phyloP scores from a whole-genome alignment of 495 filamentous ascomycete species.

The Parachaetomium inaequale region DNA sequence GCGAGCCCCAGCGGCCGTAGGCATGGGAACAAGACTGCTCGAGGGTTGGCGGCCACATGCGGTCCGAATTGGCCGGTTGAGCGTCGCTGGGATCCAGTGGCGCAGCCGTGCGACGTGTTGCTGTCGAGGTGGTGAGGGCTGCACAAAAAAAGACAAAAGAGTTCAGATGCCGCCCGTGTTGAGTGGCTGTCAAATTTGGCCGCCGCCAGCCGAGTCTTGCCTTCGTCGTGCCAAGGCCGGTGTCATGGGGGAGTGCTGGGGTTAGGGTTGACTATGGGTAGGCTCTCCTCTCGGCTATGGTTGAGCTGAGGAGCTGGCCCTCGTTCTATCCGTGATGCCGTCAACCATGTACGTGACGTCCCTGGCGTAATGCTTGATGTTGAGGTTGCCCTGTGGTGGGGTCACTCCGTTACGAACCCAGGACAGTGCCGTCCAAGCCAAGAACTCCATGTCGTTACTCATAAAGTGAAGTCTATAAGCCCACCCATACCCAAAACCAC shows the following conservation, averaged over 20 bases:
- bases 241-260: too few species aligned
- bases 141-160: neutral
- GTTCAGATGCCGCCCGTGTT: neutral
- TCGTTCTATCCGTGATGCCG: too few species aligned
- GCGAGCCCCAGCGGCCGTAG: conserved; percentile 29
- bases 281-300: too few species aligned
- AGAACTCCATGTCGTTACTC: neutral
- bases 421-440: neutral
- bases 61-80: conserved; percentile 11
- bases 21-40: conserved; percentile 25
- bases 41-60: conserved; percentile 18
- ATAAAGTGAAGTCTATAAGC: conserved; percentile 6
- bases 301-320: too few species aligned
- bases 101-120: neutral
- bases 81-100: neutral
- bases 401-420: neutral
- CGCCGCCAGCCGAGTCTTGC: conserved; percentile 22
- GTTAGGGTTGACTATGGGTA: neutral
- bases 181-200: conserved; percentile 24
- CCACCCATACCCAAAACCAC: neutral
- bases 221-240: neutral
- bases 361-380: too few species aligned
- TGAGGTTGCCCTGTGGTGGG: too few species aligned
- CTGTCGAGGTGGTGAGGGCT: neutral
- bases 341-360: too few species aligned